Conservation (phyloP, 495 filamentous ascomycete species). For the Penicillium paxilli region DNA sequence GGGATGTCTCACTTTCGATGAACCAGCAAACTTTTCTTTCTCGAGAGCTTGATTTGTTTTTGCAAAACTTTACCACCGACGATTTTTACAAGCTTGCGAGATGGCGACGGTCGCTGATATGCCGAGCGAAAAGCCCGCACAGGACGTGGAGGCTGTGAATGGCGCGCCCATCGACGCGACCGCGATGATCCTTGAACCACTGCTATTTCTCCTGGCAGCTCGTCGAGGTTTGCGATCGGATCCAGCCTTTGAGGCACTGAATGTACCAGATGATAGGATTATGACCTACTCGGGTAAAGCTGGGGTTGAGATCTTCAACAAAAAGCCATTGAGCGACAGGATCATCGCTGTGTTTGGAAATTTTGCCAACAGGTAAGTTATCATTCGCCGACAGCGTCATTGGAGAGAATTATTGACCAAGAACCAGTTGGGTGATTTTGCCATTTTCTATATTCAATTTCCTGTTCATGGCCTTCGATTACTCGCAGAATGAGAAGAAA, state of each 20-base stretch:
- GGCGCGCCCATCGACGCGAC: background rate
- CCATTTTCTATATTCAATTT: too few relatives aligned
- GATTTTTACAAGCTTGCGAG: too few relatives aligned
- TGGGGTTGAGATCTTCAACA: background rate
- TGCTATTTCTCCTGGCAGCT: background rate
- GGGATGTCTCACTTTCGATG: too few relatives aligned
- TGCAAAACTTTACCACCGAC: too few relatives aligned
- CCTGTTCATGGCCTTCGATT: too few relatives aligned
- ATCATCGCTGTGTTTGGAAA: background rate
- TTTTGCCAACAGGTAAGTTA: background rate
- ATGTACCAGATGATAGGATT: background rate
- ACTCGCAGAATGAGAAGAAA: too few relatives aligned
- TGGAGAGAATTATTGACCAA: too few relatives aligned
- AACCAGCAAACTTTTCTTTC: too few relatives aligned
- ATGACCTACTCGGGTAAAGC: background rate
- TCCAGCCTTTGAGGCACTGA: background rate
- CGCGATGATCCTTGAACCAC: background rate
- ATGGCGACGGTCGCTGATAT: background rate
- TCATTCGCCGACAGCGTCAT: too few relatives aligned
- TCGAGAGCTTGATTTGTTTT: too few relatives aligned
- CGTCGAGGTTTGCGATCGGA: background rate
- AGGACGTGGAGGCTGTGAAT: background rate
- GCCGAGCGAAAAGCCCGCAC: background rate
- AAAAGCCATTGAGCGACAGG: background rate
- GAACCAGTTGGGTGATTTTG: too few relatives aligned